Base-by-base conservation (phyloP, 352 stramenopile species). In the Elongisporangium senticosum region DNA sequence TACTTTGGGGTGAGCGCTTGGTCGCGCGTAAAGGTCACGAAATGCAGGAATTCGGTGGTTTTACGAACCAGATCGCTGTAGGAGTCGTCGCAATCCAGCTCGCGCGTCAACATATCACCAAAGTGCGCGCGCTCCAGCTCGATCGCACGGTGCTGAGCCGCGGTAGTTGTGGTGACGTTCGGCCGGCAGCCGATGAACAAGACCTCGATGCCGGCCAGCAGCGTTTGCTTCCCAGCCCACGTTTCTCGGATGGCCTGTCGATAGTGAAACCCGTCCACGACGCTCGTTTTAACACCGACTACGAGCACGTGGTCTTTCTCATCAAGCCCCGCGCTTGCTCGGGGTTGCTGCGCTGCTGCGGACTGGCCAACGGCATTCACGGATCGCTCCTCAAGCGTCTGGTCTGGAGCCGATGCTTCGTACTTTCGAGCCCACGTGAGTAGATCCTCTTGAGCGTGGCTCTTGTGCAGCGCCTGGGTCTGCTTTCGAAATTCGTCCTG, bases 241-340 rank as follows among this genome's bases (percentile, higher is more conserved):
- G 74, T 71, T 10, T 76, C 65, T 33, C 71, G 65, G 33, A 83
- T 79, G 2, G 68, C 62, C 20, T 76, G 74, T 17, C 74, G 74
- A 33, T 71, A 70, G 13, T 54, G 55, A 39, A 79, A 76, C 0
- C 69, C 69, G 3, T 62, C 49, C 7, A 76, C 23, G 28, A 76
- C 63, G 47, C 62, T 75, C 3, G 71, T 75, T 47, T 83, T 83
- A 43, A 83, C 66, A 37, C 68, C 74, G 26, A 83, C 62, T 11
- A 83, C 57, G 13, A 83, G 28, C 8, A 62, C 39, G 7, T 62
- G 22, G 1, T 10, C 26, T 21, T 57, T 55, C 19, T 26, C 28
- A 26, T 56, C 51, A 33, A 24, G 40, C 6, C 33, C 33, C 33
- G 4, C 33, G 13, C 33, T 14, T 15, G 33, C 10, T 17, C 10